phyloP scores from a whole-genome alignment of 345 rosid species.

The Brassica cretica region DNA sequence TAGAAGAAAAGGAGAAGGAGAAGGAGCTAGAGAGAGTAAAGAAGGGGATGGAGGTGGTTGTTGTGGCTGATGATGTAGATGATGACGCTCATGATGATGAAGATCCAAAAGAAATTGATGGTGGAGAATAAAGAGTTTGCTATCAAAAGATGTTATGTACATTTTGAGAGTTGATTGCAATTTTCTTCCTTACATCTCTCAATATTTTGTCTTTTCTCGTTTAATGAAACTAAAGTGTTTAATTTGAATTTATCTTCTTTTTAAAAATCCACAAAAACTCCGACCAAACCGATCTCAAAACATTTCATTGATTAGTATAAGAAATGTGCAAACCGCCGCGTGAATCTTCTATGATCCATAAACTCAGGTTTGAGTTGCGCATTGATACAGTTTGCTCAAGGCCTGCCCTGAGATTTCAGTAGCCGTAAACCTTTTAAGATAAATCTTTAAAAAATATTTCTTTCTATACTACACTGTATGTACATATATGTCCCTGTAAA shows the following conservation, averaged over 20 bases:
- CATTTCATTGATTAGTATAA: constrained; percentile 73
- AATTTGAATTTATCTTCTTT: background rate
- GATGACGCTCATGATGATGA: constrained; percentile 35
- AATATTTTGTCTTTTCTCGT: background rate
- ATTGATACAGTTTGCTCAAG: constrained; percentile 51
- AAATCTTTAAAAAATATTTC: background rate
- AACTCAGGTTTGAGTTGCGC: constrained; percentile 45
- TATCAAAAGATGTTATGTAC: constrained; percentile 25
- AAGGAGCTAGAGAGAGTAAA: constrained; percentile 52
- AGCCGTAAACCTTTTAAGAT: background rate
- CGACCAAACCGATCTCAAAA: constrained; percentile 68
- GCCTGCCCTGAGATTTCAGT: too few relatives aligned
- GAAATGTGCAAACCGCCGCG: constrained; percentile 61
- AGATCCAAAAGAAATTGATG: constrained; percentile 39
- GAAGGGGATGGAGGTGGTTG: constrained; percentile 40
- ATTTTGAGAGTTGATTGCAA: constrained; percentile 27
- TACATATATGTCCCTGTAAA: background rate
- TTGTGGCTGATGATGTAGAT: constrained; percentile 33
- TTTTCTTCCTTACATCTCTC: constrained; percentile 18
- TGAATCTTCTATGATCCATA: constrained; percentile 58
- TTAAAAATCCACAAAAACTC: background rate
- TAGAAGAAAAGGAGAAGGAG: constrained; percentile 77
- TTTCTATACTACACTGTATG: background rate
- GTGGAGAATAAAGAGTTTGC: constrained; percentile 27
- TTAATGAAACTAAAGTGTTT: constrained; percentile 5